phyloP scores from a whole-genome alignment of 225 moss, liverwort and hornwort genomes.

The Marchantia polymorpha region DNA sequence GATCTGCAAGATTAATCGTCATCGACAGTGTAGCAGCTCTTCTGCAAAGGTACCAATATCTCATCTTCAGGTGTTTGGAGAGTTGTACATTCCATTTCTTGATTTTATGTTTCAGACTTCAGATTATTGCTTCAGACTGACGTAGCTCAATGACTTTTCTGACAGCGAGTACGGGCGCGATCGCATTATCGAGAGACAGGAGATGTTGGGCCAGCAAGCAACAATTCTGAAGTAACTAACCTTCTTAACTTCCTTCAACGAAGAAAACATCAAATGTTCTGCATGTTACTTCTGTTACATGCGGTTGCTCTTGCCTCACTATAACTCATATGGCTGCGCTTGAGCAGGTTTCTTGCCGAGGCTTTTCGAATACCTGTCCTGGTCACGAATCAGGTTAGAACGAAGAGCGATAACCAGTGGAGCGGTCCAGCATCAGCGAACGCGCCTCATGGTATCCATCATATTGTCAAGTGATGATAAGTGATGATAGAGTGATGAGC shows the following conservation, averaged over 20 bases:
- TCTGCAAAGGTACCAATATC: conserved; percentile 39
- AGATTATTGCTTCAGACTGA: too few relatives aligned
- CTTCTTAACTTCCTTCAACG: background rate
- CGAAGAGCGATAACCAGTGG: conserved; percentile 31
- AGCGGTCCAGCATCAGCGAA: conserved; percentile 4
- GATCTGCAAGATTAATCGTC: conserved; percentile 53
- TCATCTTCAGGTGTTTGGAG: background rate
- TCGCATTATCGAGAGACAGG: conserved; percentile 55
- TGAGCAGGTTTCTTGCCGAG: conserved; percentile 68
- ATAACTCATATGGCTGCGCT: background rate
- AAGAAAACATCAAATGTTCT: background rate
- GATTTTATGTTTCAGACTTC: too few relatives aligned
- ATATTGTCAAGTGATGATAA: background rate
- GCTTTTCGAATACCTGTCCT: conserved; percentile 65
- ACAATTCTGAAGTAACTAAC: conserved; percentile 58
- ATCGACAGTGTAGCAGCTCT: conserved; percentile 82
- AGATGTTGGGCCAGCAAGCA: conserved; percentile 64
- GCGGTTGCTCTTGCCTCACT: background rate
- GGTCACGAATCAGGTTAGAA: conserved; percentile 77
- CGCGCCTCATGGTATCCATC: conserved; percentile 8
- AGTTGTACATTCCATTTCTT: background rate
- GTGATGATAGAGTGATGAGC: background rate
- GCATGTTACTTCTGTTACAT: background rate
- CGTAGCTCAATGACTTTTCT: background rate
- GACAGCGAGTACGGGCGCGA: conserved; percentile 69